Conservation (phyloP, 345 rosid genomes). For the Moringa oleifera region DNA sequence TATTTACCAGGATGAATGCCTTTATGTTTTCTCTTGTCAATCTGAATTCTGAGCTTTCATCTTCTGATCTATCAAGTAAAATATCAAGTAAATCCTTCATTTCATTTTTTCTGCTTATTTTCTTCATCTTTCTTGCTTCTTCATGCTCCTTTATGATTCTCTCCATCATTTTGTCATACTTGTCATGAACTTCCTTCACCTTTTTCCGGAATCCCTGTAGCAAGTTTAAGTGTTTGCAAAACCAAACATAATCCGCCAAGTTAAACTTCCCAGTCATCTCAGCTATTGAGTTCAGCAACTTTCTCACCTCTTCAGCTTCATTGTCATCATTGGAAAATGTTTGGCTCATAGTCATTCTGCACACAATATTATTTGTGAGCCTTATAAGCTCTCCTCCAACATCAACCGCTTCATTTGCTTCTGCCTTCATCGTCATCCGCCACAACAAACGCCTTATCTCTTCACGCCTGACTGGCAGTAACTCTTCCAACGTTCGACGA, state of each 20-base stretch:
- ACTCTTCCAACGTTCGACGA: slow-evolving; percentile 39
- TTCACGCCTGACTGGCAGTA: slow-evolving; percentile 36
- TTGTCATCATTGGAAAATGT: slow-evolving; percentile 29
- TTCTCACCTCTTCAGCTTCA: slow-evolving; percentile 42
- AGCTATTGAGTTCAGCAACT: slow-evolving; percentile 51
- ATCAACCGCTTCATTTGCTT: slow-evolving; percentile 31
- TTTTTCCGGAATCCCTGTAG: slow-evolving; percentile 57
- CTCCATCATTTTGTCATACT: slow-evolving; percentile 61
- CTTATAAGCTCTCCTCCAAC: slow-evolving; percentile 49
- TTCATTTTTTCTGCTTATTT: slow-evolving; percentile 9
- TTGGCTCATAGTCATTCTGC: slow-evolving; percentile 53
- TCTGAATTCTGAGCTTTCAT: slow-evolving; percentile 50
- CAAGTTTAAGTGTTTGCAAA: slow-evolving; percentile 53
- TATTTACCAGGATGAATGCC: slow-evolving; percentile 71
- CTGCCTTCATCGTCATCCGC: slow-evolving; percentile 30
- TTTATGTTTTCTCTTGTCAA: slow-evolving; percentile 68
- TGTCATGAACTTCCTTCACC: slow-evolving; percentile 50
- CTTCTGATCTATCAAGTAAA: slow-evolving; percentile 58
- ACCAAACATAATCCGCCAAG: slow-evolving; percentile 65
- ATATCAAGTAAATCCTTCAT: slow-evolving; percentile 53
- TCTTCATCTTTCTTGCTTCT: slow-evolving; percentile 24
- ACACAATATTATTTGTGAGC: slow-evolving; percentile 51
- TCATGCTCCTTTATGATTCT: slow-evolving; percentile 59
- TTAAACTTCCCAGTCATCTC: slow-evolving; percentile 55
- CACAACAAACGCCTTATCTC: slow-evolving; percentile 40